Evolutionary conservation across 2,329 filamentous ascomycete genomes (phyloP).

Genomic region (Aspergillus pseudonomiae): DNA sequence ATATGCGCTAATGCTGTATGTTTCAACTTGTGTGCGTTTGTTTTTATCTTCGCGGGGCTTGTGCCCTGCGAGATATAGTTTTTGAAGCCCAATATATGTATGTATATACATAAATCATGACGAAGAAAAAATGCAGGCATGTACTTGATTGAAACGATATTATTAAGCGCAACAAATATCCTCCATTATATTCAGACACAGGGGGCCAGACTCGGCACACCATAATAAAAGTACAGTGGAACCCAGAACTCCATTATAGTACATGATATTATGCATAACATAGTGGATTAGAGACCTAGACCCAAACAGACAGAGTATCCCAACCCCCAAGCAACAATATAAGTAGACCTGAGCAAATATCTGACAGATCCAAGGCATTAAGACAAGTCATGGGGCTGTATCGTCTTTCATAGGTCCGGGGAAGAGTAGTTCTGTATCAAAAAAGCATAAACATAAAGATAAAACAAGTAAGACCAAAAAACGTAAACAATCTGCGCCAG

Average conservation of each 20-base stretch:
- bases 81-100: neutral
- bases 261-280: neutral
- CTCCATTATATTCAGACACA: neutral
- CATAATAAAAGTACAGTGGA: neutral
- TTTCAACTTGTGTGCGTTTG: neutral
- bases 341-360: neutral
- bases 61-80: neutral
- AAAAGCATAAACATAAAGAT: slow-evolving; percentile 7
- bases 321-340: neutral
- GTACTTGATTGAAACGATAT: neutral
- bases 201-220: neutral
- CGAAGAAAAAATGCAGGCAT: neutral
- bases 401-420: neutral
- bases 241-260: neutral
- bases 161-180: neutral
- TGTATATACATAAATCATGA: slow-evolving; percentile 4
- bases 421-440: neutral
- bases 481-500: slow-evolving; percentile 21
- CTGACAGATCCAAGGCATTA: neutral
- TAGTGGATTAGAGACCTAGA: neutral
- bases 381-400: neutral
- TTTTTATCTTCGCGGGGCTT: neutral
- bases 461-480: slow-evolving; percentile 7
- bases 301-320: neutral
- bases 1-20: slow-evolving; percentile 1